phyloP scores from a whole-genome alignment of 2,329 filamentous ascomycete genomes.

The Beauveria australis region DNA sequence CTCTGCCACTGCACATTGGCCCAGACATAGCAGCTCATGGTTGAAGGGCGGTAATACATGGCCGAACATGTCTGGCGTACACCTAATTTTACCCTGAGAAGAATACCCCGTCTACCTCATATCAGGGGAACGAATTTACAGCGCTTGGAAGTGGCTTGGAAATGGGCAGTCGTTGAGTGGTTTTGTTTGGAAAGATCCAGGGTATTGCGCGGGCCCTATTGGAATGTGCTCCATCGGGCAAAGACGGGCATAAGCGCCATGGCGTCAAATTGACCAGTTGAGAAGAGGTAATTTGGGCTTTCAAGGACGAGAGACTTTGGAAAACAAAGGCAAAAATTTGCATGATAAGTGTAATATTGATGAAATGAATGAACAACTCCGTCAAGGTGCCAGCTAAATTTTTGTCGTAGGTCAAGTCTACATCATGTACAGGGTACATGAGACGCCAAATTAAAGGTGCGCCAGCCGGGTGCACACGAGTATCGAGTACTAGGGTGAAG shows the following conservation, averaged over 20 bases:
- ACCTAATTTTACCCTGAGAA: neutral
- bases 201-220: neutral
- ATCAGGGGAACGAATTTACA: neutral
- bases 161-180: neutral
- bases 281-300: neutral
- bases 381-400: no score
- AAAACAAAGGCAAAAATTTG: neutral
- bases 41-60: neutral
- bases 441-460: neutral
- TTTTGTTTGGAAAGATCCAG: neutral
- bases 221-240: neutral
- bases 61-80: neutral
- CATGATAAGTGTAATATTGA: neutral
- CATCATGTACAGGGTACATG: neutral
- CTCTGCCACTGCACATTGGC: neutral
- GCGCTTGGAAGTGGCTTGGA: neutral
- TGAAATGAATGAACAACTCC: no score
- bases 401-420: neutral
- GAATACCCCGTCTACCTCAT: neutral
- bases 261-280: neutral
- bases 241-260: slow-evolving; percentile 3
- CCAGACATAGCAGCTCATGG: neutral
- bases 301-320: neutral
- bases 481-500: neutral
- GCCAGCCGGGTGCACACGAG: neutral